Evolutionary conservation across 805 yeast genomes (phyloP).

Genomic region (Ogataea wickerhamii): DNA sequence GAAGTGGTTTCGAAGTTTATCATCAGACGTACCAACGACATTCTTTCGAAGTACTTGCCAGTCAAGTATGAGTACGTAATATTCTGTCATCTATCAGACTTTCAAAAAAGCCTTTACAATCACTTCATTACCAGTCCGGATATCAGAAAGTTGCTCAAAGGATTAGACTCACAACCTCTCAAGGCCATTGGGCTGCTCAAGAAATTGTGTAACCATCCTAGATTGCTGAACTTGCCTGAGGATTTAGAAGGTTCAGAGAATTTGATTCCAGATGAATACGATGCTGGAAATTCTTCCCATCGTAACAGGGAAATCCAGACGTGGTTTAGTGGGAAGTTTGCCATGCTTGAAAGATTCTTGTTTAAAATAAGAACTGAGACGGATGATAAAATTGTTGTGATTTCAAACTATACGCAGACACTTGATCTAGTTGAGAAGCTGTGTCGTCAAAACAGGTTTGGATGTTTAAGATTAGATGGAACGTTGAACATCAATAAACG

Average conservation of each 20-base stretch:
- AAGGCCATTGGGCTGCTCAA: slow-evolving; percentile 86
- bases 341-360: slow-evolving; percentile 80
- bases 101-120: slow-evolving; percentile 68
- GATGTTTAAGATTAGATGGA: slow-evolving; percentile 82
- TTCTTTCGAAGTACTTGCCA: slow-evolving; percentile 88
- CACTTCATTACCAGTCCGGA: slow-evolving; percentile 79
- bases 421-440: slow-evolving; percentile 83
- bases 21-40: slow-evolving; percentile 93
- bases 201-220: slow-evolving; percentile 94
- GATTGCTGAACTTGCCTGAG: slow-evolving; percentile 66
- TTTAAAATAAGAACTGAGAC: slow-evolving; percentile 74
- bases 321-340: slow-evolving; percentile 82
- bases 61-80: slow-evolving; percentile 96
- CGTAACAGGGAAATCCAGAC: slow-evolving; percentile 71
- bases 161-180: slow-evolving; percentile 75
- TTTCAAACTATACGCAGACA: slow-evolving; percentile 93
- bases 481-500: slow-evolving; percentile 89
- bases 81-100: slow-evolving; percentile 78
- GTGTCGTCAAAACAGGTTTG: slow-evolving; percentile 75
- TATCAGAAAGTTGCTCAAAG: slow-evolving; percentile 60
- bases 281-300: slow-evolving; percentile 43
- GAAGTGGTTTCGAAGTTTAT: slow-evolving; percentile 82
- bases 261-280: slow-evolving; percentile 74
- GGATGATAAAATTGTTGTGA: slow-evolving; percentile 90
- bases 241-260: slow-evolving; percentile 70